Percentiles rank a stretch among this genome's conserved stretches.
Conservation (phyloP, 1,284 basidiomycete genomes). For the Tremellales sp. region DNA sequence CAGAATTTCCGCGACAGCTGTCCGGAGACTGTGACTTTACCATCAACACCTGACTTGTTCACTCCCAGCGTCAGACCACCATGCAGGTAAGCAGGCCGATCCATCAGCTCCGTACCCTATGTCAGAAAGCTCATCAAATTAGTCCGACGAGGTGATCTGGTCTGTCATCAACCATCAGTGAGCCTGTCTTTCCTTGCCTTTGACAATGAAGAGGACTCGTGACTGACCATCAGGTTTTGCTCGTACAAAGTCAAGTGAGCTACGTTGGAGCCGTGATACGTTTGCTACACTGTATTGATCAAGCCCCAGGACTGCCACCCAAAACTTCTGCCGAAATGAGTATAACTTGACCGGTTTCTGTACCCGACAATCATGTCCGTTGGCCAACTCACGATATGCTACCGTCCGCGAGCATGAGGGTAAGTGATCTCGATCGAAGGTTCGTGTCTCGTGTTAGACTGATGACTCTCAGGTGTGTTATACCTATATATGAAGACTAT, state of each 20-base stretch:
- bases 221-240: constrained; percentile 56
- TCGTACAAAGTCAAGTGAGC: constrained; percentile 96
- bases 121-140: constrained; percentile 10
- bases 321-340: constrained; percentile 98
- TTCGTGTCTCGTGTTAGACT: not conserved
- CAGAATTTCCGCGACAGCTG: too few species aligned
- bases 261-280: not conserved
- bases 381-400: constrained; percentile 95
- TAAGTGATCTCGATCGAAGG: too few species aligned
- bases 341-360: constrained; percentile 99
- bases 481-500: constrained; percentile 99
- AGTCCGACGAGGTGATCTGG: constrained; percentile 96
- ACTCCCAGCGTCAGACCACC: too few species aligned
- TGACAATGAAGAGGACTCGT: not conserved
- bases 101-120: not conserved
- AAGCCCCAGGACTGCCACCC: constrained; percentile 69
- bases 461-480: constrained; percentile 60
- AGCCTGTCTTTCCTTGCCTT: constrained; percentile 7
- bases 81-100: constrained; percentile 42
- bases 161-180: constrained; percentile 84
- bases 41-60: too few species aligned
- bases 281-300: not conserved
- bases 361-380: constrained; percentile 89
- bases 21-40: too few species aligned
- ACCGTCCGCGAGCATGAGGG: constrained; percentile 95